Percentiles rank a stretch among this genome's conserved stretches.
These are phyloP conservation scores for Pleurotus eryngii DNA, from an alignment of 768 basidiomycete species.

Conservation along the genomic window DNA sequence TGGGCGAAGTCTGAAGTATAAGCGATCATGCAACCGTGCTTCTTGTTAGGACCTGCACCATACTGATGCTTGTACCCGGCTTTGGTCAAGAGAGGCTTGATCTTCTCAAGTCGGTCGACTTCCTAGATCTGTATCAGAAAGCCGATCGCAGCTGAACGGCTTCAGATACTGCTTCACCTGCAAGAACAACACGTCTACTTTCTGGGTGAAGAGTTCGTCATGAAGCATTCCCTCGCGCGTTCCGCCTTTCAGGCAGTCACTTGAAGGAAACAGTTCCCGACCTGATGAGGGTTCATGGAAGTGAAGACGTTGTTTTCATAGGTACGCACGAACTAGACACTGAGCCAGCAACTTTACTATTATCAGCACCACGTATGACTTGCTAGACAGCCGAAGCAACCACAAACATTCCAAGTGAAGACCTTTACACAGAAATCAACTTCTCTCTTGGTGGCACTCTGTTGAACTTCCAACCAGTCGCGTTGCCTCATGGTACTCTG, in stretches of 20 bases:
- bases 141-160: background rate
- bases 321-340: conserved; percentile 68
- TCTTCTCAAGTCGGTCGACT: conserved; percentile 76
- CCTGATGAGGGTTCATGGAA: conserved; percentile 36
- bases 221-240: conserved; percentile 76
- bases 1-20: conserved; percentile 57
- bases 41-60: conserved; percentile 70
- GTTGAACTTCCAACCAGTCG: conserved; percentile 38
- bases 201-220: conserved; percentile 65
- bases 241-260: conserved; percentile 74
- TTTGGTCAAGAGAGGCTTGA: conserved; percentile 62
- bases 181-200: conserved; percentile 82
- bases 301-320: background rate
- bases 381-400: conserved; percentile 6
- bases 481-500: conserved; percentile 29
- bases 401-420: conserved; percentile 83
- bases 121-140: conserved; percentile 48
- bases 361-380: conserved; percentile 11
- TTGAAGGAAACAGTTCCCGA: conserved; percentile 79
- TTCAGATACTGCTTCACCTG: conserved; percentile 48
- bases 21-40: conserved; percentile 83
- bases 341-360: conserved; percentile 67
- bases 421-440: conserved; percentile 43
- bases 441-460: conserved; percentile 15
- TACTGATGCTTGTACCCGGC: conserved; percentile 65